phyloP scores from a whole-genome alignment of 345 rosid genomes.

The Raphanus sativus region DNA sequence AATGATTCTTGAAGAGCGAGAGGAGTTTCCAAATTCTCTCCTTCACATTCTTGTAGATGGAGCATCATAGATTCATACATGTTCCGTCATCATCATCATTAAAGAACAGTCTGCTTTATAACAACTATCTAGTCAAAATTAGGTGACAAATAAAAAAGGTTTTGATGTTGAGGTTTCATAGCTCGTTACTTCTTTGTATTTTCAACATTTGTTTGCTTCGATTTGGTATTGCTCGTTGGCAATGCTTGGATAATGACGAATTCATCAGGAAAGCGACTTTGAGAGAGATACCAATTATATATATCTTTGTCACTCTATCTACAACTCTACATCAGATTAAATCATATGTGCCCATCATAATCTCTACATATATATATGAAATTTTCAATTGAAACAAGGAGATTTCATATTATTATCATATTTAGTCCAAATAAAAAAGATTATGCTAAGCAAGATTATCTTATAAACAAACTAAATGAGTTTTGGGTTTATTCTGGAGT shows the following conservation, averaged over 20 bases:
- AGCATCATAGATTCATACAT: constrained; percentile 11
- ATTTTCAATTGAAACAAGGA: too few species aligned
- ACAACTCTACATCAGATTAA: constrained; percentile 9
- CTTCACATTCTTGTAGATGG: constrained; percentile 26
- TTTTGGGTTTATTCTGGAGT: not conserved
- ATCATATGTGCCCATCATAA: constrained; percentile 1
- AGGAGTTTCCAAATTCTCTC: constrained; percentile 31
- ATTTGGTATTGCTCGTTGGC: not conserved
- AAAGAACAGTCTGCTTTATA: constrained; percentile 20
- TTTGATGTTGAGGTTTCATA: constrained; percentile 15
- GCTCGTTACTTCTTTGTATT: constrained; percentile 7
- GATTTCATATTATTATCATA: too few species aligned
- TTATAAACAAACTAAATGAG: too few species aligned
- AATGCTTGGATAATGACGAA: constrained; percentile 33
- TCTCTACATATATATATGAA: not conserved
- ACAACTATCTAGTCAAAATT: not conserved
- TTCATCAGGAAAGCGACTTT: constrained; percentile 20
- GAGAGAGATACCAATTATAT: not conserved
- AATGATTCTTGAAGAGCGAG: constrained; percentile 18
- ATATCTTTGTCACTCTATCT: not conserved
- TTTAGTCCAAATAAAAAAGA: too few species aligned
- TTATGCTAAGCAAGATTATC: too few species aligned
- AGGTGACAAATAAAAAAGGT: constrained; percentile 19
- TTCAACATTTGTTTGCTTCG: constrained; percentile 19
- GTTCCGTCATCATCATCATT: not conserved